phyloP scores from a whole-genome alignment of 208 protist species.

The Trypanosoma vivax region DNA sequence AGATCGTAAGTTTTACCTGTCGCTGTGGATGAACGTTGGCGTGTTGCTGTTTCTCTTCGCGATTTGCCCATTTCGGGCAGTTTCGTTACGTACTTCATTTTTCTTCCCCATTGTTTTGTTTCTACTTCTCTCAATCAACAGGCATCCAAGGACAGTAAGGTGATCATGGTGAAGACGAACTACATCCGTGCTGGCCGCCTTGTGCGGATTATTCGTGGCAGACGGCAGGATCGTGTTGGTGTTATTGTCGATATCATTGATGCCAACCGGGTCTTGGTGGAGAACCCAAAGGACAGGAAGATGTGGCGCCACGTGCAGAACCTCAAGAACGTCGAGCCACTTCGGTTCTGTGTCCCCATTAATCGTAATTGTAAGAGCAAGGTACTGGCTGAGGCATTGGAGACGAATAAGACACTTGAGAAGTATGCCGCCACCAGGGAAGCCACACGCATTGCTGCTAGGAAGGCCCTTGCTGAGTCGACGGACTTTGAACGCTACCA shows the following conservation, averaged over 20 bases:
- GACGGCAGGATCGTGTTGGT: conserved; percentile 32
- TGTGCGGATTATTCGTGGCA: conserved; percentile 43
- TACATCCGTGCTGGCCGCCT: conserved; percentile 45
- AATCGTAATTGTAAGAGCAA: conserved; percentile 69
- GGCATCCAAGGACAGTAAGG: background rate
- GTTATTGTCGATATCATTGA: conserved; percentile 86
- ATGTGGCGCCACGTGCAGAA: conserved; percentile 90
- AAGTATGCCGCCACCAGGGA: conserved; percentile 83
- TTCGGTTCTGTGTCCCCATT: conserved; percentile 60
- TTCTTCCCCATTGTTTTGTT: conserved; percentile 6
- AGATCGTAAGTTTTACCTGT: too few species aligned
- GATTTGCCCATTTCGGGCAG: background rate
- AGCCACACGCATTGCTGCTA: conserved; percentile 65
- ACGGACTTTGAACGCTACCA: conserved; percentile 91
- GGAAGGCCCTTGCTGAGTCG: conserved; percentile 74
- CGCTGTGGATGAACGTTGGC: background rate
- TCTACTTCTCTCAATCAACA: background rate
- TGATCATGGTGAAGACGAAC: conserved; percentile 35
- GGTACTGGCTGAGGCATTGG: conserved; percentile 68
- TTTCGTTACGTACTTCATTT: background rate
- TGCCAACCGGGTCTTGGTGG: conserved; percentile 84
- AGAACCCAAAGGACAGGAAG: conserved; percentile 85
- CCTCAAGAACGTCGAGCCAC: conserved; percentile 83
- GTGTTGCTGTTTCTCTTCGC: background rate
- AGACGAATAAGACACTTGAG: conserved; percentile 64